Percentiles rank a stretch among this genome's conserved stretches.
These are phyloP conservation scores for Fagopyrum tataricum DNA, from an alignment of 148 eudicot genomes.

Conservation along the genomic window DNA sequence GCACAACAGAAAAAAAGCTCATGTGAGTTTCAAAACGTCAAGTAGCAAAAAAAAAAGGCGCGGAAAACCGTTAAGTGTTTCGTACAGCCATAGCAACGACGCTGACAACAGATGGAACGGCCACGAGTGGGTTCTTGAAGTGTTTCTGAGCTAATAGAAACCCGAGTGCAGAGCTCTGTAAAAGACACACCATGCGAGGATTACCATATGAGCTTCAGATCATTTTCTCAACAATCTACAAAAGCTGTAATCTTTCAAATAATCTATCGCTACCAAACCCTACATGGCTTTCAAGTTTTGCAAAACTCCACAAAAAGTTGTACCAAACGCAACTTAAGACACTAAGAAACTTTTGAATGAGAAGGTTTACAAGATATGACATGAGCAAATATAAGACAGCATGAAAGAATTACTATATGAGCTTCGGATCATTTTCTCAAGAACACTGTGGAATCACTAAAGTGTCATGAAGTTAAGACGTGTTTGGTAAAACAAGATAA, in stretches of 20 bases:
- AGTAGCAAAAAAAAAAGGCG: too few relatives aligned
- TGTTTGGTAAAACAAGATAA: not conserved
- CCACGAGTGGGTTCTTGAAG: constrained; percentile 96
- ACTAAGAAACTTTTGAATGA: not conserved
- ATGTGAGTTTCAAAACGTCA: not conserved
- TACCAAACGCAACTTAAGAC: too few relatives aligned
- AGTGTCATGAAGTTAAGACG: not conserved
- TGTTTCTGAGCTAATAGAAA: constrained; percentile 93
- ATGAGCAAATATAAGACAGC: not conserved
- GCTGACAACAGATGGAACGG: constrained; percentile 98
- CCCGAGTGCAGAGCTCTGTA: constrained; percentile 97
- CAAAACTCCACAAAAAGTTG: too few relatives aligned
- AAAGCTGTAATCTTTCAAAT: too few relatives aligned
- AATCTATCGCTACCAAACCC: too few relatives aligned
- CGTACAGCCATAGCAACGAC: constrained; percentile 98
- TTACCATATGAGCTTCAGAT: not conserved
- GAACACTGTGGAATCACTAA: not conserved
- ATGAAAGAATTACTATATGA: not conserved
- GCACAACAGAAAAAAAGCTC: constrained; percentile 15
- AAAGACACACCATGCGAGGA: not conserved
- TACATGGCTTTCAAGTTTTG: too few relatives aligned
- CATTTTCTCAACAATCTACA: too few relatives aligned
- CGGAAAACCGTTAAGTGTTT: not conserved
- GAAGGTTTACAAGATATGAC: too few relatives aligned
- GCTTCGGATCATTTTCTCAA: not conserved